Conservation (phyloP, 2,329 filamentous ascomycete genomes). For the Xylariomycetidae sp. region DNA sequence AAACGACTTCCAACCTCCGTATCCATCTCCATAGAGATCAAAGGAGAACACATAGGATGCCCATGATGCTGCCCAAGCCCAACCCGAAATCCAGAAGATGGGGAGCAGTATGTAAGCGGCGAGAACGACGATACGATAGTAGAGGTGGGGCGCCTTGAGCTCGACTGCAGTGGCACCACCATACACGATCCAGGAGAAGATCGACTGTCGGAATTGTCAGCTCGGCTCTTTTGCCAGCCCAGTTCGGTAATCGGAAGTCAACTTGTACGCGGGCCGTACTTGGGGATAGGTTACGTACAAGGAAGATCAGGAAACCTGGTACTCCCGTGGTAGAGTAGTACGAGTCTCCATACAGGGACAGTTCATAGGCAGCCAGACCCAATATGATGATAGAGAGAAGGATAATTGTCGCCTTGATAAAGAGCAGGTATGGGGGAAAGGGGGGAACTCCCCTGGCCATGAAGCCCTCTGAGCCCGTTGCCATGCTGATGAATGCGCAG, state of each 20-base stretch:
- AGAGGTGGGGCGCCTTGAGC: constrained; percentile 29
- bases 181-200: background rate
- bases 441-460: constrained; percentile 31
- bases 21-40: constrained; percentile 13
- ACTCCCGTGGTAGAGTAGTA: constrained; percentile 26
- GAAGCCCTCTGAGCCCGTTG: constrained; percentile 26
- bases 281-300: constrained; percentile 30
- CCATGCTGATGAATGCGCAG: constrained; percentile 3
- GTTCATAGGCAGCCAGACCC: constrained; percentile 33
- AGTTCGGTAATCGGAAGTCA: constrained; percentile 15
- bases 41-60: constrained; percentile 23
- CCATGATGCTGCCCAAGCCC: constrained; percentile 35
- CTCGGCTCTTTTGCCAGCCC: too few species aligned
- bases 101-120: constrained; percentile 29
- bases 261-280: constrained; percentile 30
- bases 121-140: constrained; percentile 32
- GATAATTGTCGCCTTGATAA: constrained; percentile 32
- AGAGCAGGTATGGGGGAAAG: constrained; percentile 30
- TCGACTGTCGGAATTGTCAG: too few species aligned
- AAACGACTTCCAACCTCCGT: constrained; percentile 15
- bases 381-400: constrained; percentile 34
- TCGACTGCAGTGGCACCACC: constrained; percentile 25
- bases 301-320: constrained; percentile 39
- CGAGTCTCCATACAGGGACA: constrained; percentile 27
- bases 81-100: constrained; percentile 40